Evolutionary conservation across 768 basidiomycete genomes (phyloP).

Genomic region (Mycena amicta): DNA sequence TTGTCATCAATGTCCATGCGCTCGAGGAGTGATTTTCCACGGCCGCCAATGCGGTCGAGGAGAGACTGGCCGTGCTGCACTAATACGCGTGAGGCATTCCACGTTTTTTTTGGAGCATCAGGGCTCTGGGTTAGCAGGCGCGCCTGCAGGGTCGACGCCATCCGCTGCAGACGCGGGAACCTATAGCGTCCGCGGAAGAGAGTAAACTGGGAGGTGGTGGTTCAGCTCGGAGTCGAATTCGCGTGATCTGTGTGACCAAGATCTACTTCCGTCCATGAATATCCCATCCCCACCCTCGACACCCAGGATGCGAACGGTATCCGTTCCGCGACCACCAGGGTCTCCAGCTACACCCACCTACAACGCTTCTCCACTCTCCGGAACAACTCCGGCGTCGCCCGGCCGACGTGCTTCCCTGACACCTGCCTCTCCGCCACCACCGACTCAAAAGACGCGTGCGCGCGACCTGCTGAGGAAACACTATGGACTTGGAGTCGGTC

Average conservation of each 20-base stretch:
- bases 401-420: constrained; percentile 24
- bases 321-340: constrained; percentile 37
- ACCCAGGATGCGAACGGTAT: constrained; percentile 29
- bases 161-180: not conserved
- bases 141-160: not conserved
- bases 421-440: constrained; percentile 35
- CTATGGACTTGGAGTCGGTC: constrained; percentile 81
- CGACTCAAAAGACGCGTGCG: constrained; percentile 55
- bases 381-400: constrained; percentile 27
- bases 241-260: not conserved
- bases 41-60: not conserved
- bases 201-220: too few species aligned
- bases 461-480: constrained; percentile 82
- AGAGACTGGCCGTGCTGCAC: not conserved
- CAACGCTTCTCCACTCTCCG: constrained; percentile 20
- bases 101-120: not conserved
- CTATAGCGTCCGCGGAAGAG: too few species aligned
- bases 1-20: not conserved
- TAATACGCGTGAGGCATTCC: not conserved
- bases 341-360: constrained; percentile 43
- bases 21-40: not conserved
- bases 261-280: not conserved
- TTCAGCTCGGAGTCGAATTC: too few species aligned
- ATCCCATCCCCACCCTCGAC: constrained; percentile 23
- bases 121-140: not conserved